Evolutionary conservation across 2,329 filamentous ascomycete genomes (phyloP), one percentile per base, ranked within the genome.

Genomic region (Paramyrothecium roridum): DNA sequence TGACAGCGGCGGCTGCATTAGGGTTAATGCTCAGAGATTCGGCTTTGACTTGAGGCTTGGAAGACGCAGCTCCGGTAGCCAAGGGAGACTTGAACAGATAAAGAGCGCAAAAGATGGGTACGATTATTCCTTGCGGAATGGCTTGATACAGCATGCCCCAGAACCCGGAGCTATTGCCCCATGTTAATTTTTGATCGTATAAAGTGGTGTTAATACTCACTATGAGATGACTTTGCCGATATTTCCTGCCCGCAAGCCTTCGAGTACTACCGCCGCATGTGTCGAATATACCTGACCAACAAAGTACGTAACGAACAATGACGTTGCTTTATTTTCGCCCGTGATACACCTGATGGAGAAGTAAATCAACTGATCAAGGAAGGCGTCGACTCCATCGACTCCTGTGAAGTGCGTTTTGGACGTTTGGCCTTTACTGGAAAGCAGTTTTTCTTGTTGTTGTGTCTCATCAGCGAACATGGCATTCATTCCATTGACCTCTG

Each of bases 81-180:
- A 62, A 52, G 1, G 60, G 59, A 16, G 65, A 65, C 10, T 57
- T 57, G 57, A 55, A 63, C 23, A 65, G 47, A 26, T 59, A 61
- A 21, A 59, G 33, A 23, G 61, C 56, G 48, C 58, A 63, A 52
- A 63, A 67, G 17, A 63, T 21, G 3, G 65, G 63, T 6, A 65
- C 43, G 3, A 59, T 61, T 23, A 62, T 53, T 50, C 62, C 65
- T 26, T 57, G 52, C 45, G 65, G 63, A 2, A 64, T 53, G 23
- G 52, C 55, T 52, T 66, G 65, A 53, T 60, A 62, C 4, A 59
- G 37, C 20, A 59, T 23, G 2, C 64, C 65, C 64, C 64, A 66
- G 2, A 60, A 26, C 0, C 57, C 54, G 0, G 63, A 53, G 40
- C 64, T 66, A 11, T 26, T 46, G n/a, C n/a, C n/a, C 17, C 12